Evolutionary conservation across 768 basidiomycete species (phyloP).

Genomic region (Suillus decipiens): DNA sequence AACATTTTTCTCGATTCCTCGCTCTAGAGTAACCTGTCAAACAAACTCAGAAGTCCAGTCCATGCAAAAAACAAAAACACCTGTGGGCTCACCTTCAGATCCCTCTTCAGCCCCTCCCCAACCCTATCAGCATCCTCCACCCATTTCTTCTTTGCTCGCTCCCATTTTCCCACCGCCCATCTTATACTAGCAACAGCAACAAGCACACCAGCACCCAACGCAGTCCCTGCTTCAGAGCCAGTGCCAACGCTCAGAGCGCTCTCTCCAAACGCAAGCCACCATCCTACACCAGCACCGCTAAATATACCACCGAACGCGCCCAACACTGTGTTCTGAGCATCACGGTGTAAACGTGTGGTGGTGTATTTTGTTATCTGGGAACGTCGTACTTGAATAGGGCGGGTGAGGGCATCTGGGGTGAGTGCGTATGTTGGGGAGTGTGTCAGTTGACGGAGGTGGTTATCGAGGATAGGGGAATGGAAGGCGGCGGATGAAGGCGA

Average conservation of each 20-base stretch:
- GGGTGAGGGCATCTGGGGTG: slow-evolving; percentile 45
- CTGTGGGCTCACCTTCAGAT: slow-evolving; percentile 52
- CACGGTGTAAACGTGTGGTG: slow-evolving; percentile 60
- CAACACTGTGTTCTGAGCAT: slow-evolving; percentile 59
- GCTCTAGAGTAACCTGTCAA: slow-evolving; percentile 46
- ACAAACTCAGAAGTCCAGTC: not conserved
- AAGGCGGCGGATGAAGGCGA: slow-evolving; percentile 28
- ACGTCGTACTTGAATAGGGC: slow-evolving; percentile 53
- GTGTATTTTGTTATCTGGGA: slow-evolving; percentile 55
- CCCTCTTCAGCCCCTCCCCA: slow-evolving; percentile 61
- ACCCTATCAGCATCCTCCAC: slow-evolving; percentile 66
- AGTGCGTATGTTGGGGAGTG: slow-evolving; percentile 48
- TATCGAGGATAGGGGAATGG: slow-evolving; percentile 58
- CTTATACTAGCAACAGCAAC: slow-evolving; percentile 50
- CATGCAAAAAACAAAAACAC: slow-evolving; percentile 13
- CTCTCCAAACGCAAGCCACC: slow-evolving; percentile 50
- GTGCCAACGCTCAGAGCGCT: slow-evolving; percentile 35
- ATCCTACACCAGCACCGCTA: slow-evolving; percentile 54
- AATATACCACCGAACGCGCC: slow-evolving; percentile 50
- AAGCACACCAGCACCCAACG: slow-evolving; percentile 60
- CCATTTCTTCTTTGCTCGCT: slow-evolving; percentile 66
- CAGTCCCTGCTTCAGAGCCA: slow-evolving; percentile 55
- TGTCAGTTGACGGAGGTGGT: slow-evolving; percentile 55
- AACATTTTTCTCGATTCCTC: slow-evolving; percentile 54
- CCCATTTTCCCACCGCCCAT: slow-evolving; percentile 70